These are phyloP conservation scores for Candida suzukii DNA, from an alignment of 805 yeast species.

Conservation along the genomic window DNA sequence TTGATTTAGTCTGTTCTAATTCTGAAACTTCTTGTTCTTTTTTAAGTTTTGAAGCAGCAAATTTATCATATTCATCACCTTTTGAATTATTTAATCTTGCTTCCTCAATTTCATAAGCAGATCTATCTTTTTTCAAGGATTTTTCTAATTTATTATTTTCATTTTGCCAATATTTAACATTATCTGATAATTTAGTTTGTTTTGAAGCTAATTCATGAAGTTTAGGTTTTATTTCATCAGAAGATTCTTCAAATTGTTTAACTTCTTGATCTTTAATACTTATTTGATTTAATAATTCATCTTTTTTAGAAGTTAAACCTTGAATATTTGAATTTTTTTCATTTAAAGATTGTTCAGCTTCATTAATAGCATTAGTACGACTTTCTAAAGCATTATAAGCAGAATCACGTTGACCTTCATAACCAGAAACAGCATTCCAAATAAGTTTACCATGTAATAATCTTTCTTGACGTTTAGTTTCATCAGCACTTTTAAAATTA, in stretches of 20 bases:
- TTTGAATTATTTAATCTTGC: conserved; percentile 30
- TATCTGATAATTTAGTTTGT: neutral
- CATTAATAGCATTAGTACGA: conserved; percentile 8
- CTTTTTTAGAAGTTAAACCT: conserved; percentile 6
- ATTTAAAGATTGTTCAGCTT: neutral
- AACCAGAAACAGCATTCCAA: conserved; percentile 36
- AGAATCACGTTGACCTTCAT: conserved; percentile 14
- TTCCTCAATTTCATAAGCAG: conserved; percentile 25
- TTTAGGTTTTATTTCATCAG: neutral
- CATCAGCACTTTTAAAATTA: conserved; percentile 33
- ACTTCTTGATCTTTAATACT: conserved; percentile 7
- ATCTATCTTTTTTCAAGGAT: conserved; percentile 17
- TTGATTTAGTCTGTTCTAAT: conserved; percentile 2
- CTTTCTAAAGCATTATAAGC: conserved; percentile 13
- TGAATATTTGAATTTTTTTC: conserved; percentile 2
- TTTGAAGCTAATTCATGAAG: neutral
- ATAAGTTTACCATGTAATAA: conserved; percentile 39
- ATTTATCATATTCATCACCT: conserved; percentile 36
- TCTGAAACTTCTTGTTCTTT: conserved; percentile 10
- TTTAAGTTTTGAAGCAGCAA: conserved; percentile 13
- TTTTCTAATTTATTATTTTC: conserved; percentile 1
- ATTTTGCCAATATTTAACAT: neutral
- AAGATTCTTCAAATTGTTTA: conserved; percentile 11
- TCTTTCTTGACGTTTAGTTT: conserved; percentile 30
- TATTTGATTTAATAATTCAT: conserved; percentile 12